Percentiles rank a stretch among this genome's conserved stretches.
Conservation (phyloP, 371 early-diverging fungal genomes). For the Actinomucor elegans region DNA sequence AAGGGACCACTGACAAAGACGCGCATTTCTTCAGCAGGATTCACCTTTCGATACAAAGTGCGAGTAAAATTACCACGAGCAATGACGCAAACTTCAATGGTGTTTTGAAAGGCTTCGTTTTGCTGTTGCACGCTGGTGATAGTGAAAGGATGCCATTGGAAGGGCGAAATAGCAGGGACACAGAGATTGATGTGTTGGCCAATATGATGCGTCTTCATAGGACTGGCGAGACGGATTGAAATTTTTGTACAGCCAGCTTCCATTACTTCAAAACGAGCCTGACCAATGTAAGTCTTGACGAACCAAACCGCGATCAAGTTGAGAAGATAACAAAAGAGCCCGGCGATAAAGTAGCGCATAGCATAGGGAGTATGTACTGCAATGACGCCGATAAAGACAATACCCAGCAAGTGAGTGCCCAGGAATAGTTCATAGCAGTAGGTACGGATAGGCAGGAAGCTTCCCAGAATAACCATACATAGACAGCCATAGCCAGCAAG, state of each 20-base stretch:
- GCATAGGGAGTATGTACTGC: slow-evolving; percentile 62
- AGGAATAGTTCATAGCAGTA: slow-evolving; percentile 52
- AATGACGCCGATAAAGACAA: slow-evolving; percentile 51
- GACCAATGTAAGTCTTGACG: slow-evolving; percentile 48
- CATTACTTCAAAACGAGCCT: slow-evolving; percentile 47
- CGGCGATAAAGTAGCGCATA: slow-evolving; percentile 58
- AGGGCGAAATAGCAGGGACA: slow-evolving; percentile 52
- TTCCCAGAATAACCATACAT: slow-evolving; percentile 49
- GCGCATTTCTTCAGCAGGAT: slow-evolving; percentile 32
- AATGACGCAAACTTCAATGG: slow-evolving; percentile 42
- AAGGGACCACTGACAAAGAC: slow-evolving; percentile 57
- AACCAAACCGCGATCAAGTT: slow-evolving; percentile 58
- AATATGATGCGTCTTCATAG: slow-evolving; percentile 35
- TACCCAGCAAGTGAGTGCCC: slow-evolving; percentile 46
- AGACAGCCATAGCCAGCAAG: slow-evolving; percentile 52
- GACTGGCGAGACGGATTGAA: slow-evolving; percentile 40
- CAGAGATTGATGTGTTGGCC: slow-evolving; percentile 60
- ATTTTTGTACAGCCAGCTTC: slow-evolving; percentile 48
- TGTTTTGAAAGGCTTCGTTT: slow-evolving; percentile 6
- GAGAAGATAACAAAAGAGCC: slow-evolving; percentile 47
- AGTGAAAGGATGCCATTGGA: slow-evolving; percentile 68
- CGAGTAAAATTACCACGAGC: slow-evolving; percentile 60
- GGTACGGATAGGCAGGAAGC: slow-evolving; percentile 51
- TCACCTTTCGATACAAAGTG: slow-evolving; percentile 33
- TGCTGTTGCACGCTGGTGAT: slow-evolving; percentile 38